phyloP scores from a whole-genome alignment of 2,329 filamentous ascomycete species.

The Coniochaeta sp. region DNA sequence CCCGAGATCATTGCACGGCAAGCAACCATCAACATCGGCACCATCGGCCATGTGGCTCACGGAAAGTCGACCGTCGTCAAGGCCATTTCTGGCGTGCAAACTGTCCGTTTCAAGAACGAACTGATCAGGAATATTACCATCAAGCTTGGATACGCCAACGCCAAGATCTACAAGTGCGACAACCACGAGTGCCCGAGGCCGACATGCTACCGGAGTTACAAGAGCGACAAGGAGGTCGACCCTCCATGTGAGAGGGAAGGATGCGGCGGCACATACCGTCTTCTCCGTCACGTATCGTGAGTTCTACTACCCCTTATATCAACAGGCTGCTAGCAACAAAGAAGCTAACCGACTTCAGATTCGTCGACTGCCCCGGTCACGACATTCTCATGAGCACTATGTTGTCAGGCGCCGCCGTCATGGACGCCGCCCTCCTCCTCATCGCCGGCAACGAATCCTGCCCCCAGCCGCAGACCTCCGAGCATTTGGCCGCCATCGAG shows the following conservation, averaged over 20 bases:
- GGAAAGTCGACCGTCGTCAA: constrained; percentile 98
- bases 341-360: constrained; percentile 46
- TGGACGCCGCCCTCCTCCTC: constrained; percentile 93
- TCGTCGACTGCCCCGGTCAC: constrained; percentile 98
- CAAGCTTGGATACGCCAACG: constrained; percentile 98
- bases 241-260: constrained; percentile 92
- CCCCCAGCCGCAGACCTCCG: constrained; percentile 95
- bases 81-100: constrained; percentile 98
- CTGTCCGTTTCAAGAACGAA: constrained; percentile 99
- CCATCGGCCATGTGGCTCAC: constrained; percentile 97
- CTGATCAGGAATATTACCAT: constrained; percentile 99
- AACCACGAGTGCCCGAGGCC: constrained; percentile 85
- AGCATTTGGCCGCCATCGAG: constrained; percentile 97
- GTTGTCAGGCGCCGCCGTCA: constrained; percentile 98
- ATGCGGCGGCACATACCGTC: constrained; percentile 77
- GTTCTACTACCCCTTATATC: constrained; percentile 25
- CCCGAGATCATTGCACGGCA: constrained; percentile 96
- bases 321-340: neutral
- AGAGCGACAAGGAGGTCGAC: constrained; percentile 98
- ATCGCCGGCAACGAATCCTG: constrained; percentile 98
- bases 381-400: constrained; percentile 99
- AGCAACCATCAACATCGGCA: constrained; percentile 98
- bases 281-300: constrained; percentile 89
- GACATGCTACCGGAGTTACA: constrained; percentile 93
- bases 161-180: constrained; percentile 99